These are phyloP conservation scores for Vaccinium myrtillus DNA, from an alignment of 148 eudicot species.

Conservation along the genomic window DNA sequence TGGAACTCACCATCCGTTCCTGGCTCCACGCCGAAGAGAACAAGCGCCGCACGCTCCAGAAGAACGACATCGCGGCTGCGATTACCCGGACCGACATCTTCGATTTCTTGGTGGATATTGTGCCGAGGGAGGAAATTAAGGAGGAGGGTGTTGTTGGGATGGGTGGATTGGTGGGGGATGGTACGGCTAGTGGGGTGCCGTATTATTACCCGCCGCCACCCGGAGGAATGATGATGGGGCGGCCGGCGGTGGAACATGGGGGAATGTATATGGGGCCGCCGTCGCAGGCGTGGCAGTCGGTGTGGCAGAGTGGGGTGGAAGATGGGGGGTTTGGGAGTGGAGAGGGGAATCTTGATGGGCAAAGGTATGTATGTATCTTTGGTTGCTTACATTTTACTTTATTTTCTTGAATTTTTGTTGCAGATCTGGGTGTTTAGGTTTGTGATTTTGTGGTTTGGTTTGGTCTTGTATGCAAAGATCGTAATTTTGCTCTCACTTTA, in stretches of 20 bases:
- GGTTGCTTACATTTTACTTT: background rate
- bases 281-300: slow-evolving; percentile 79
- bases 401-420: background rate
- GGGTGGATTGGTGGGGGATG: background rate
- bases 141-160: background rate
- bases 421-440: background rate
- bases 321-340: slow-evolving; percentile 49
- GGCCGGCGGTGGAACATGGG: slow-evolving; percentile 39
- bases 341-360: slow-evolving; percentile 48
- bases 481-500: background rate
- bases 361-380: slow-evolving; percentile 37
- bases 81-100: slow-evolving; percentile 74
- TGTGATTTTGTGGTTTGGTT: background rate
- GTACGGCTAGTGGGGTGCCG: slow-evolving; percentile 62
- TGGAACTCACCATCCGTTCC: slow-evolving; percentile 71
- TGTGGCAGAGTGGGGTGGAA: slow-evolving; percentile 55
- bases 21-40: slow-evolving; percentile 90
- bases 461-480: background rate
- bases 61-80: slow-evolving; percentile 80
- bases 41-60: slow-evolving; percentile 73
- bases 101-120: slow-evolving; percentile 76
- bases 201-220: slow-evolving; percentile 53
- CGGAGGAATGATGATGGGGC: slow-evolving; percentile 42
- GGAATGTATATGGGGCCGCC: slow-evolving; percentile 54
- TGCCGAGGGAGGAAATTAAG: slow-evolving; percentile 58